Conservation (phyloP, 2,329 filamentous ascomycete species). For the Aspergillus ibericus region DNA sequence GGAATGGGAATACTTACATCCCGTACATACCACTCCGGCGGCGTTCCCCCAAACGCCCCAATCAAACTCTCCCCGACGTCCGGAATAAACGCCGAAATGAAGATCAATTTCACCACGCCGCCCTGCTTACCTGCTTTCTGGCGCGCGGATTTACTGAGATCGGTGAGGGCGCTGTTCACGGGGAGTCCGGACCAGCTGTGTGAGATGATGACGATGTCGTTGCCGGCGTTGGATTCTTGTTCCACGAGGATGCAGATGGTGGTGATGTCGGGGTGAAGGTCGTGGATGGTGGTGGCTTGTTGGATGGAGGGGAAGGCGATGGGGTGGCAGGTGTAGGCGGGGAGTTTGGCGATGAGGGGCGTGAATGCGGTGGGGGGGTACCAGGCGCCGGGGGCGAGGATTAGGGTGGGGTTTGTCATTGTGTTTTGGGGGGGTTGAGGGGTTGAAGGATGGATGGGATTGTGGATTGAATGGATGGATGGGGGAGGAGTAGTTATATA, state of each 20-base stretch:
- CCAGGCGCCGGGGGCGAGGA: constrained; percentile 35
- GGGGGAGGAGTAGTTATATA: no score
- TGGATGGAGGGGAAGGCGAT: constrained; percentile 32
- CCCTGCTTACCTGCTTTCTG: constrained; percentile 28
- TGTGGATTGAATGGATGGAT: no score
- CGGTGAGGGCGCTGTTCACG: constrained; percentile 35
- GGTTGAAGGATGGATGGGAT: no score
- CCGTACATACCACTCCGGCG: constrained; percentile 30
- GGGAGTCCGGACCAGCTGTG: constrained; percentile 42
- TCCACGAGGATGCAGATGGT: constrained; percentile 34
- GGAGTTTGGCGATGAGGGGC: constrained; percentile 24
- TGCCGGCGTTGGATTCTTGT: constrained; percentile 29
- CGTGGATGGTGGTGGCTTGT: constrained; percentile 20
- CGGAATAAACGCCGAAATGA: constrained; percentile 37
- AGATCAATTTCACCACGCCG: constrained; percentile 36
- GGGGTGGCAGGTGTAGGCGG: constrained; percentile 23
- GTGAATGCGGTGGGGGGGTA: constrained; percentile 32
- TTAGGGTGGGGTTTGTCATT: constrained; percentile 26
- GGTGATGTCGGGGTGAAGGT: constrained; percentile 30
- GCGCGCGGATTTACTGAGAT: constrained; percentile 31
- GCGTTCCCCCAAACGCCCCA: constrained; percentile 28
- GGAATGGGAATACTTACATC: constrained; percentile 25
- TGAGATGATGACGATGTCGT: constrained; percentile 31
- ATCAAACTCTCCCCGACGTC: constrained; percentile 32
- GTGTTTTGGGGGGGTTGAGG: no score